These are phyloP conservation scores for Syzygium oleosum DNA, from an alignment of 345 rosid species.

Conservation along the genomic window DNA sequence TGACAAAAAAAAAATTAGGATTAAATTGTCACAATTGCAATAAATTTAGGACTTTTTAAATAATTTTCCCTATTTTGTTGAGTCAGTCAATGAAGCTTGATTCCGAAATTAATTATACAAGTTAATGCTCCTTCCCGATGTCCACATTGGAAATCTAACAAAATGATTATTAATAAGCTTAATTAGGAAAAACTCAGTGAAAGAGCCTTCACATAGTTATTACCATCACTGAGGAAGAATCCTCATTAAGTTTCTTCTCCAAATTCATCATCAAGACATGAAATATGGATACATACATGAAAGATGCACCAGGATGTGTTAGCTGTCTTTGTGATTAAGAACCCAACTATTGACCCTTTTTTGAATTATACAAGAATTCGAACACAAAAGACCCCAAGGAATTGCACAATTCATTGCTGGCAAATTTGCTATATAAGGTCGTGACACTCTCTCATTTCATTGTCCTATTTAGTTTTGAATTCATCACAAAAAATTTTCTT, in stretches of 20 bases:
- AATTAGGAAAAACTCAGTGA: neutral
- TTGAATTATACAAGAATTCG: neutral
- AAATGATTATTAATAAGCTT: neutral
- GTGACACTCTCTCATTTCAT: neutral
- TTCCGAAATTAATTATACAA: too few relatives aligned
- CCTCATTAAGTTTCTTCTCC: neutral
- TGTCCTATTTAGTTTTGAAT: neutral
- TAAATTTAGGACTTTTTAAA: too few relatives aligned
- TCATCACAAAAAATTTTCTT: neutral
- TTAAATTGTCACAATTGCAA: too few relatives aligned
- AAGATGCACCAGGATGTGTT: neutral
- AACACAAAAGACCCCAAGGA: neutral
- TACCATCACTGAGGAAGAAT: neutral
- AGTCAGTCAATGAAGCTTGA: too few relatives aligned
- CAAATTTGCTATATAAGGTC: neutral
- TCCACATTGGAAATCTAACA: neutral
- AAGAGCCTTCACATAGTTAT: neutral
- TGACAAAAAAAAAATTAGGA: too few relatives aligned
- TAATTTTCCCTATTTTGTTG: too few relatives aligned
- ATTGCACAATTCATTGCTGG: neutral
- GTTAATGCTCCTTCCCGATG: neutral
- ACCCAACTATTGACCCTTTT: neutral
- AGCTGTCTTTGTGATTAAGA: neutral
- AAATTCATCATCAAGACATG: neutral
- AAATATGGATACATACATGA: neutral